Evolutionary conservation across 140 eudicot species (phyloP), one percentile per base, ranked within the genome.

Genomic region (Senecio squalidus): DNA sequence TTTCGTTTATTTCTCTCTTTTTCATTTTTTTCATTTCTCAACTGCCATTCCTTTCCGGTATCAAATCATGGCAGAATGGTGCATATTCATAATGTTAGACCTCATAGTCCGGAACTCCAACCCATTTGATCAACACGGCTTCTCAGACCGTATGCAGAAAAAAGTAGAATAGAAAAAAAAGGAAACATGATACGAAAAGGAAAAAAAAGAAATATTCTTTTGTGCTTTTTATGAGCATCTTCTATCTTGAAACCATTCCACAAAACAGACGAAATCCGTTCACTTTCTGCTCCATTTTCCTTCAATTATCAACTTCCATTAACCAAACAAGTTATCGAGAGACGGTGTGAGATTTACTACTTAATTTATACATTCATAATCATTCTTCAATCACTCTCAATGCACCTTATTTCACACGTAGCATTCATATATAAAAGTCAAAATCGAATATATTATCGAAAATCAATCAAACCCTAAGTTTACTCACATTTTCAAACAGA

Each of bases 341-440:
- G 18, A 29, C 20, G n/a, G n/a, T n/a, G n/a, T n/a, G n/a, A n/a
- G n/a, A n/a, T n/a, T n/a, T n/a, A n/a, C n/a, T n/a, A n/a, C n/a
- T n/a, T n/a, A n/a, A n/a, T n/a, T n/a, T 5, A 65, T 48, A 33
- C 15, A 36, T 24, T 38, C 53, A 16, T 28, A 65, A 11, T 38
- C 30, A 56, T 31, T 6, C 17, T 45, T 56, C 65, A 29, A 57
- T 9, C 55, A 50, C 45, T 29, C 9, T 54, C 25, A 41, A 40
- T 29, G 33, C 72, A 41, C 38, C 44, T 56, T 65, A 45, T 1
- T 38, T 36, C n/a, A 36, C 56, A 60, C 29, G 61, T 62, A 53
- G 22, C 72, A 67, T 55, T 40, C 58, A 52, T 51, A 9, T 63
- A 69, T 40, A 15, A 31, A 38, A n/a, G n/a, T n/a, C n/a, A n/a